Evolutionary conservation across 1,284 basidiomycete species (phyloP).

Genomic region (Puccinia horiana): DNA sequence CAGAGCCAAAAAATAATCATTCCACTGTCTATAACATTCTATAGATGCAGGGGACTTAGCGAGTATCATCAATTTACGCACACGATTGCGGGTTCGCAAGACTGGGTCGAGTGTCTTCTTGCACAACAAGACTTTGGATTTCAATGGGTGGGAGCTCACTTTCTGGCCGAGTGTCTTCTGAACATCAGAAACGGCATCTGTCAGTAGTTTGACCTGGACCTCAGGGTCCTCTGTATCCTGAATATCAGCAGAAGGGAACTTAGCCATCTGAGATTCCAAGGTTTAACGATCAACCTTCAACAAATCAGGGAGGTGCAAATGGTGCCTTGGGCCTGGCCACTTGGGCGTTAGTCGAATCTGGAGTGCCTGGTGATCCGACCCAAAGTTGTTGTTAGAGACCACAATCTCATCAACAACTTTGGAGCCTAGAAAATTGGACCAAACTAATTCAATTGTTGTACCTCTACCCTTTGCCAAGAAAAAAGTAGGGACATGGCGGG

Average conservation of each 20-base stretch:
- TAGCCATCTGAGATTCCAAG: neutral
- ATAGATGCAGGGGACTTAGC: too few relatives aligned
- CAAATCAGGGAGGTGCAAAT: neutral
- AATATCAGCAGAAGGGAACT: neutral
- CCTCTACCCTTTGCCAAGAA: neutral
- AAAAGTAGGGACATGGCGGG: conserved; percentile 3
- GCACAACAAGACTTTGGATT: neutral
- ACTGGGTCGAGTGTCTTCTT: neutral
- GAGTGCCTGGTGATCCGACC: neutral
- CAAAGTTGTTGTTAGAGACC: neutral
- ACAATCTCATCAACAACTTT: neutral
- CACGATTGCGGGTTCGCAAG: neutral
- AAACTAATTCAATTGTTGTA: conserved; percentile 15
- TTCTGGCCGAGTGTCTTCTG: neutral
- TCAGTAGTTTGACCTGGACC: neutral
- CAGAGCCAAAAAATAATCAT: neutral
- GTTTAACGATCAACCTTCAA: too few relatives aligned
- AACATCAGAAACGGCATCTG: neutral
- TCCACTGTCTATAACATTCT: neutral
- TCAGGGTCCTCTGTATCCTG: neutral
- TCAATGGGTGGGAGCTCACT: neutral
- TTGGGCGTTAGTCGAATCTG: neutral
- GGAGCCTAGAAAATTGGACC: conserved; percentile 1
- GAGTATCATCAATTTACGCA: neutral
- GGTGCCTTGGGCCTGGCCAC: neutral